Conservation (phyloP, 345 rosid genomes). For the Toxicodendron radicans region DNA sequence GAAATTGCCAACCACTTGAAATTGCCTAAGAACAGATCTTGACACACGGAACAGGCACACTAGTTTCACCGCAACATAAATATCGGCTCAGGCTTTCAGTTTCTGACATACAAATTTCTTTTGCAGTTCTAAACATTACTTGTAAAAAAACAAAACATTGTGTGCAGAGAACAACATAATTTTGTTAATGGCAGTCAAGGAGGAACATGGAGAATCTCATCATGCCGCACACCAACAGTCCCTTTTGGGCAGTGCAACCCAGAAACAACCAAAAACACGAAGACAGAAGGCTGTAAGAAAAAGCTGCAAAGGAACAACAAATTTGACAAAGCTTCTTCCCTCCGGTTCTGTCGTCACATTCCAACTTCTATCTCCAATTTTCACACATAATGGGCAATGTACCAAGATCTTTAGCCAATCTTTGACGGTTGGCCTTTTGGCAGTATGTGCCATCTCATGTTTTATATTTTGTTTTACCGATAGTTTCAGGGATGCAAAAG, state of each 20-base stretch:
- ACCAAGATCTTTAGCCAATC: constrained; percentile 35
- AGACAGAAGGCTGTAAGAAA: constrained; percentile 46
- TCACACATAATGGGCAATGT: constrained; percentile 72
- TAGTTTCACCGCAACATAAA: not conserved
- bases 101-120: not conserved
- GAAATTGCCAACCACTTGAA: not conserved
- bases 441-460: constrained; percentile 46
- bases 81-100: not conserved
- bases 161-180: not conserved
- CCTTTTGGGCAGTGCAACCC: constrained; percentile 13
- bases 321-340: constrained; percentile 59
- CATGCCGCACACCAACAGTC: not conserved
- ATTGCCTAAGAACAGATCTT: not conserved
- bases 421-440: constrained; percentile 43
- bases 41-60: not conserved
- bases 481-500: constrained; percentile 53
- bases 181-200: not conserved
- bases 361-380: constrained; percentile 63
- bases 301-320: constrained; percentile 66
- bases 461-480: constrained; percentile 63
- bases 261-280: constrained; percentile 44
- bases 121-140: not conserved
- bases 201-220: not conserved
- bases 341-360: constrained; percentile 72
- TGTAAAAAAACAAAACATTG: not conserved